phyloP scores from a whole-genome alignment of 148 eudicot species.

The Nepenthes gracilis region DNA sequence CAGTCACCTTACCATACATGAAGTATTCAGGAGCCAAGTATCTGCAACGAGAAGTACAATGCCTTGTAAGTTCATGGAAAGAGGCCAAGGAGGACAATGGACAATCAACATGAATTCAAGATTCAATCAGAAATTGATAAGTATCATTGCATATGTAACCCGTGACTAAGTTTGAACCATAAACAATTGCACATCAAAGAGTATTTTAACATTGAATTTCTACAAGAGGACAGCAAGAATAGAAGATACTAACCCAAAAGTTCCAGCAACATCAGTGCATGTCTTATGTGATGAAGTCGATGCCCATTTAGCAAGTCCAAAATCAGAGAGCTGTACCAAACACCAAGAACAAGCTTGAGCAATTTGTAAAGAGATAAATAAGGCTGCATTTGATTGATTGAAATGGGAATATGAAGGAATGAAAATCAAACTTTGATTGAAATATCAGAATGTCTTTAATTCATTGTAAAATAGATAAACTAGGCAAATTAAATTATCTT shows the following conservation, averaged over 20 bases:
- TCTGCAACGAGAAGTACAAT: conserved; percentile 18
- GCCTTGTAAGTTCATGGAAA: not conserved
- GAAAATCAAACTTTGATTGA: too few relatives aligned
- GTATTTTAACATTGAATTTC: not conserved
- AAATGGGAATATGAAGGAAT: too few relatives aligned
- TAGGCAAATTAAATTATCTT: too few relatives aligned
- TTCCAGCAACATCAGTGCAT: conserved; percentile 81
- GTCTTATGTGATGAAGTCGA: conserved; percentile 45
- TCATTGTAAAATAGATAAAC: not conserved
- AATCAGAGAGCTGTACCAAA: conserved; percentile 69
- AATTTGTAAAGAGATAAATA: conserved; percentile 2
- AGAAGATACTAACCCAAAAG: conserved; percentile 68
- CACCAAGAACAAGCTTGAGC: conserved; percentile 9
- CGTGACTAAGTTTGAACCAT: not conserved
- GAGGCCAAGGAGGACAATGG: not conserved
- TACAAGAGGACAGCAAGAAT: not conserved
- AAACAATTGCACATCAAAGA: too few relatives aligned
- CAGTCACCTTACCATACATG: conserved; percentile 80
- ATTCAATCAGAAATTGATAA: not conserved
- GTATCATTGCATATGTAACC: not conserved
- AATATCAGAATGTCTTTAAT: too few relatives aligned
- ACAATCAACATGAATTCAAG: not conserved
- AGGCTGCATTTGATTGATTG: too few relatives aligned
- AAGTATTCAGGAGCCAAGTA: conserved; percentile 97
- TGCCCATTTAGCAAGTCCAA: conserved; percentile 78